Percentiles rank a stretch among this genome's conserved stretches.
These are phyloP conservation scores for Fusarium circinatum DNA, from an alignment of 2,329 filamentous ascomycete genomes.

Conservation along the genomic window DNA sequence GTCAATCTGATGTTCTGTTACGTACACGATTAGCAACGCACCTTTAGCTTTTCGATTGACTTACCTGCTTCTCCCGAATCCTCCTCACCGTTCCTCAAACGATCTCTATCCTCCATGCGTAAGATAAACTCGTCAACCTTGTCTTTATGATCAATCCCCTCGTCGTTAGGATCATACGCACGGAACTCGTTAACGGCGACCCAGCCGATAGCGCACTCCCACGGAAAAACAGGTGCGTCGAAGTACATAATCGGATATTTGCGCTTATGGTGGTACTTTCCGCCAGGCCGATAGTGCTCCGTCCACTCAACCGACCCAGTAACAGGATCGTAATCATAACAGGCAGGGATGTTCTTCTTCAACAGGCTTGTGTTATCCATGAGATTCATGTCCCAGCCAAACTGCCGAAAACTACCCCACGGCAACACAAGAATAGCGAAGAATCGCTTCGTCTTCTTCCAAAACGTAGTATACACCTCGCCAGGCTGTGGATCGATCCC, in stretches of 20 bases:
- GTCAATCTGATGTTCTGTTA: too few relatives aligned
- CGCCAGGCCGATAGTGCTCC: not conserved
- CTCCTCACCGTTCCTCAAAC: not conserved
- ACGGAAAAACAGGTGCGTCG: not conserved
- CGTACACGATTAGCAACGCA: too few relatives aligned
- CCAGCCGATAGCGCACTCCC: not conserved
- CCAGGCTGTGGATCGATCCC: constrained; percentile 4
- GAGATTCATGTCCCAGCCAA: not conserved
- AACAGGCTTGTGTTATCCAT: rapidly evolving
- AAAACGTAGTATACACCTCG: not conserved
- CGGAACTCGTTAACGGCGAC: rapidly evolving
- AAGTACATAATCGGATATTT: not conserved
- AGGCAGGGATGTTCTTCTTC: not conserved
- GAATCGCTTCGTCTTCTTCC: not conserved
- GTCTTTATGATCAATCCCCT: not conserved
- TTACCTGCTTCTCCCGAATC: not conserved
- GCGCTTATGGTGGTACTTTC: rapidly evolving
- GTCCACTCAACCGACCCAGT: not conserved
- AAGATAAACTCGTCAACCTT: not conserved
- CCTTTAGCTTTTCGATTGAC: too few relatives aligned
- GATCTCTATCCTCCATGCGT: not conserved
- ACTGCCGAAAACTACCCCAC: not conserved
- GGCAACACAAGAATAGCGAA: not conserved
- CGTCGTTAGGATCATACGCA: not conserved
- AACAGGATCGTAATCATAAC: not conserved